Conservation (phyloP, 257 asterid genomes). For the Lycium ferocissimum region DNA sequence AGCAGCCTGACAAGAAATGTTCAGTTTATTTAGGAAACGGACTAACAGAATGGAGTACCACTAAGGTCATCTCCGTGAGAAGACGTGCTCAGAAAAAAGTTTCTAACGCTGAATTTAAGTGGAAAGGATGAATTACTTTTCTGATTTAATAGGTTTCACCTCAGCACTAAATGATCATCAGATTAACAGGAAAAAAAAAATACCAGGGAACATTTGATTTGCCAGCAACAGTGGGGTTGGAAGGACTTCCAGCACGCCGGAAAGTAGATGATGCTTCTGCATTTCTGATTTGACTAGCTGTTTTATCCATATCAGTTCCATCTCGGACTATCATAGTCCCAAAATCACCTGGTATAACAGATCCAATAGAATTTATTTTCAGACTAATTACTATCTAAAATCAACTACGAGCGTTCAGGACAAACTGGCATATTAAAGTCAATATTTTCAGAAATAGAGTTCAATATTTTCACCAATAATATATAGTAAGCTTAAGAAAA, state of each 20-base stretch:
- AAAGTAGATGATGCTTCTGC: conserved; percentile 54
- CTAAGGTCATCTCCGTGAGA: background rate
- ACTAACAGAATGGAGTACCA: background rate
- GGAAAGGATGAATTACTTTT: conserved; percentile 15
- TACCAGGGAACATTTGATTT: conserved; percentile 63
- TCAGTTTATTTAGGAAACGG: conserved; percentile 14
- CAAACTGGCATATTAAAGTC: conserved; percentile 6
- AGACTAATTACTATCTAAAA: background rate
- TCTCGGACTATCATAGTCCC: conserved; percentile 83
- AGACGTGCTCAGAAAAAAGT: background rate
- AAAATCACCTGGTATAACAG: conserved; percentile 71
- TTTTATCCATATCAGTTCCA: conserved; percentile 50
- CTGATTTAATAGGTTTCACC: conserved; percentile 22
- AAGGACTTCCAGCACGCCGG: conserved; percentile 50
- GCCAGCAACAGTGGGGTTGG: conserved; percentile 51
- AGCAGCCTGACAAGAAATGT: conserved; percentile 52
- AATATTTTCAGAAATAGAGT: background rate
- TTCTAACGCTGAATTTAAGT: background rate
- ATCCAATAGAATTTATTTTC: conserved; percentile 15
- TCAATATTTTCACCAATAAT: conserved; percentile 11
- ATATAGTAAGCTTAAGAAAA: background rate
- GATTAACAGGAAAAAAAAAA: conserved; percentile 25
- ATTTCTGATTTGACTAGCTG: conserved; percentile 48
- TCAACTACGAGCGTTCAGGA: background rate
- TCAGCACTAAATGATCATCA: background rate